A percentile compares a stretch with the other conserved stretches of the same genome.
These are phyloP conservation scores for Alternaria solani DNA, from an alignment of 2,329 filamentous ascomycete species.

Conservation along the genomic window DNA sequence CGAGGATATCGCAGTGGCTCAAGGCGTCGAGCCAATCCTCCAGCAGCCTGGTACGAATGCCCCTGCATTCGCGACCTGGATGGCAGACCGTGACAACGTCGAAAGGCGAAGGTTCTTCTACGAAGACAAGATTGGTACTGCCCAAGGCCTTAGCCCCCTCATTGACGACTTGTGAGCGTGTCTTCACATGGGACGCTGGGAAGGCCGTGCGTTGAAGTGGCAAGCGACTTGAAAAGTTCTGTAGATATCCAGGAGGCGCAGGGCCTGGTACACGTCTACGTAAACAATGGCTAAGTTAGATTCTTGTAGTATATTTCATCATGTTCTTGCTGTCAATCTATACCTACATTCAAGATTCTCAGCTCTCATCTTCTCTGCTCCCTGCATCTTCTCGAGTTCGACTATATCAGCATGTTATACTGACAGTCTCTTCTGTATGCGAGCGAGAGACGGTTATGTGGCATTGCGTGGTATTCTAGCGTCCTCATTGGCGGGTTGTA, in stretches of 20 bases:
- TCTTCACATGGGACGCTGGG: neutral
- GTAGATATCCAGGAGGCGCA: neutral
- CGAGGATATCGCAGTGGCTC: conserved; percentile 39
- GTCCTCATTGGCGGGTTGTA: too few species aligned
- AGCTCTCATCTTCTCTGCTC: neutral
- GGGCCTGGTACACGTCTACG: neutral
- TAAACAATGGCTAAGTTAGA: neutral
- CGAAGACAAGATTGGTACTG: conserved; percentile 54
- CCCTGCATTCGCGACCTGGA: conserved; percentile 52
- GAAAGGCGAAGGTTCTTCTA: conserved; percentile 56
- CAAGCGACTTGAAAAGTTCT: neutral
- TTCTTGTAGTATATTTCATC: neutral
- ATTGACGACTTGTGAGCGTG: conserved; percentile 21
- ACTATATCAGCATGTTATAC: neutral
- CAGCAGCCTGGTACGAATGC: conserved; percentile 49
- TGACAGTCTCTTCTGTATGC: too few species aligned
- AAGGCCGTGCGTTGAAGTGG: neutral
- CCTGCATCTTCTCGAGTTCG: neutral
- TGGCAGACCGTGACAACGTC: conserved; percentile 53
- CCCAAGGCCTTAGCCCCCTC: conserved; percentile 55
- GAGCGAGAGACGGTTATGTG: too few species aligned
- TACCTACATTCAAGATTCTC: neutral
- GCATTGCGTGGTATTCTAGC: too few species aligned
- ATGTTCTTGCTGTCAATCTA: rapidly evolving
- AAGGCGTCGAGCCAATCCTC: conserved; percentile 40